Evolutionary conservation across 2,329 filamentous ascomycete genomes (phyloP), one percentile per base, ranked within the genome.

Genomic region (Albophoma yamanashiensis): DNA sequence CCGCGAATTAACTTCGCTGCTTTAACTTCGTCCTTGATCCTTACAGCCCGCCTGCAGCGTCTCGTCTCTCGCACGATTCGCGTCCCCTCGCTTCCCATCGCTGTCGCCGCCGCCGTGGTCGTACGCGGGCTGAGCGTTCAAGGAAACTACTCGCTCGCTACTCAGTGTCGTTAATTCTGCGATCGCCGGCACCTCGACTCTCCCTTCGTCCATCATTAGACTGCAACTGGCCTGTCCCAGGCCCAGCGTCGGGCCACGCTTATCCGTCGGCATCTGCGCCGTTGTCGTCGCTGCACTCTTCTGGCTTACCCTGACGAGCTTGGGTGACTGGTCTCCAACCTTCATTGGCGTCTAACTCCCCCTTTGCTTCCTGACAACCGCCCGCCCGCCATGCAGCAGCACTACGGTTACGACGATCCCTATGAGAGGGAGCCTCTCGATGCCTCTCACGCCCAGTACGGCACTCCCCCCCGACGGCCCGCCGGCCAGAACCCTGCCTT

Each of bases 341-440:
- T n/a, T 34, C 50, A 1, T 14, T 17, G 50, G 22, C 50, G 1
- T 7, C 14, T 2, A 14, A 36, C 9, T 11, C 1, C 31, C 31
- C 31, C 5, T 20, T 22, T 20, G 50, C 20, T 36, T 1, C 20
- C 36, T 20, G 8, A 20, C 31, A 12, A 20, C 50, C 11, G 17
- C 31, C 31, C 20, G 50, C 50, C 50, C 22, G 31, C 50, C 63
- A 75, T 75, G 73, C 67, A 70, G 73, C 67, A 70, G 65, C 67
- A 69, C 60, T 70, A 73, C 67, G 56, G 61, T 27, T 63, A 62
- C 25, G 64, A 67, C 56, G 70, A 73, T 61, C 68, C 68, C 39
- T 70, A 70, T 62, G 73, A 75, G 67, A 71, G 71, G 65, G 70
- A 74, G 45, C 71, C 71, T 60, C 68, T 75, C 55, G 72, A 72